Evolutionary conservation across 169 alveolate species (phyloP).

Genomic region (Plasmodium sp.): DNA sequence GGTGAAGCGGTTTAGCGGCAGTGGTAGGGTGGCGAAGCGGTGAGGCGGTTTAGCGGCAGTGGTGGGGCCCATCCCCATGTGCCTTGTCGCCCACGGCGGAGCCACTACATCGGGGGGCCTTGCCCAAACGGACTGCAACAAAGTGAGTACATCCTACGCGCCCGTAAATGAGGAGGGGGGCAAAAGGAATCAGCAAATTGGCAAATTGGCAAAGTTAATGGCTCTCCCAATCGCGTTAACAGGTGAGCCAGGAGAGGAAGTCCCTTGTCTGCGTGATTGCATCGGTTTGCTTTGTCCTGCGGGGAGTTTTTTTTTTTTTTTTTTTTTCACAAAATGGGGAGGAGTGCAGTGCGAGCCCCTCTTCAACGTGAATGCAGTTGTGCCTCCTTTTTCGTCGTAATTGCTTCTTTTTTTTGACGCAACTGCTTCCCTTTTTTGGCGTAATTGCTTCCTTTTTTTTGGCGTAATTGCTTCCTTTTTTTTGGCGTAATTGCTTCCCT

Average conservation of each 20-base stretch:
- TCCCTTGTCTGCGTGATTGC: not conserved
- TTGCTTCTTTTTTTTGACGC: not conserved
- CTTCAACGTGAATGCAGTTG: not conserved
- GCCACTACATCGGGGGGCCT: not conserved
- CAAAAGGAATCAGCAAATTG: too few species aligned
- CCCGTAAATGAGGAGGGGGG: not conserved
- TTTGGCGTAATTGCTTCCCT: too few species aligned
- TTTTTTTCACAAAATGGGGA: not conserved
- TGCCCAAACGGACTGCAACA: not conserved
- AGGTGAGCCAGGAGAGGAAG: not conserved
- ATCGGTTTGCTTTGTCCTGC: not conserved
- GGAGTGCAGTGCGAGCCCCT: not conserved
- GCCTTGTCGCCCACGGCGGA: not conserved
- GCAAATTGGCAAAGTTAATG: not conserved
- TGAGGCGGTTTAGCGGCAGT: not conserved
- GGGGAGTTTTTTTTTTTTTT: not conserved
- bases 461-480: too few species aligned
- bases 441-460: too few species aligned
- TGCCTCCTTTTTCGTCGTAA: not conserved
- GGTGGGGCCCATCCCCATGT: too few species aligned
- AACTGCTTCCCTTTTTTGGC: not conserved
- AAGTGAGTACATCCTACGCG: not conserved
- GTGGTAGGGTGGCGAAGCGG: too few species aligned
- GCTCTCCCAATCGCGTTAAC: not conserved
- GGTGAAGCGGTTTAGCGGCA: not conserved